Evolutionary conservation across 148 eudicot species (phyloP).

Genomic region (Chenopodium berlandieri): DNA sequence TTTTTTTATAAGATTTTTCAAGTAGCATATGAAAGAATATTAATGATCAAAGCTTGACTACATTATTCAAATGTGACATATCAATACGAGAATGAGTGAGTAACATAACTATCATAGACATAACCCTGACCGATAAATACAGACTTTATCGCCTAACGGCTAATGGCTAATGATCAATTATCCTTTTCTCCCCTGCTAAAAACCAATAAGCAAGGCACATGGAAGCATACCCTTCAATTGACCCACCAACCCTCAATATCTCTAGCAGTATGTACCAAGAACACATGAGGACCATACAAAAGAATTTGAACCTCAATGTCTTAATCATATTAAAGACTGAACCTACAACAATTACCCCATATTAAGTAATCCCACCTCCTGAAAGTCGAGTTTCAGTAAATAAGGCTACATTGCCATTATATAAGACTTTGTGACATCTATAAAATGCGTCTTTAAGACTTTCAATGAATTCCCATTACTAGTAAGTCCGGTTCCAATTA

Average conservation of each 20-base stretch:
- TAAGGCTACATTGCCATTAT: background rate
- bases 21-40: too few relatives aligned
- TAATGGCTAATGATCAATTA: too few relatives aligned
- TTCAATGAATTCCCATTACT: background rate
- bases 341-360: background rate
- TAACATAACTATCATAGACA: background rate
- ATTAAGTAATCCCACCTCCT: background rate
- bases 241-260: slow-evolving; percentile 10
- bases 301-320: background rate
- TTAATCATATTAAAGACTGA: background rate
- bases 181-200: background rate
- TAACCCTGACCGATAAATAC: background rate
- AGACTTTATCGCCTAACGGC: background rate
- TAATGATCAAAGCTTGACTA: background rate
- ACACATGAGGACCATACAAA: background rate
- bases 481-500: background rate
- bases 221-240: slow-evolving; percentile 29
- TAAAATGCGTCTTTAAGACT: background rate
- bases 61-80: background rate
- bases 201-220: slow-evolving; percentile 36
- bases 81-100: background rate
- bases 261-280: background rate
- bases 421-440: slow-evolving; percentile 1
- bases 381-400: background rate
- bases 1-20: too few relatives aligned